Conservation (phyloP, 2,329 filamentous ascomycete species). For the Malbranchea cinnamomea region DNA sequence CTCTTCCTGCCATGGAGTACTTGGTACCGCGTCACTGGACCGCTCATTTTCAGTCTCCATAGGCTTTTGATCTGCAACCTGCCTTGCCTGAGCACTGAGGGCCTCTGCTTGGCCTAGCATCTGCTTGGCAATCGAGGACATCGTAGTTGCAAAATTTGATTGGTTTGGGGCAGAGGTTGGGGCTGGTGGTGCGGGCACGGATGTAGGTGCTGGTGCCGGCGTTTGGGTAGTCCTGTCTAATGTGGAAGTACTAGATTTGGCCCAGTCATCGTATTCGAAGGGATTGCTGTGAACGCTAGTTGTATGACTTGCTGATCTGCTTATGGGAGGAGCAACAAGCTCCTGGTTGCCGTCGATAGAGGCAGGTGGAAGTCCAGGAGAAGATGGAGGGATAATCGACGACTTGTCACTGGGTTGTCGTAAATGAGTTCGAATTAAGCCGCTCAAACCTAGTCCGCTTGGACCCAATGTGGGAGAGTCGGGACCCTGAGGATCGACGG, state of each 20-base stretch:
- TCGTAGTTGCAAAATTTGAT: constrained; percentile 6
- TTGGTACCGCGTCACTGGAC: constrained; percentile 2
- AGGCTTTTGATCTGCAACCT: constrained; percentile 7
- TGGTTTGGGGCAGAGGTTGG: constrained; percentile 5
- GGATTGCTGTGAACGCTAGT: constrained; percentile 38
- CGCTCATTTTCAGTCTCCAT: constrained; percentile 1
- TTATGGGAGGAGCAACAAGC: constrained; percentile 16
- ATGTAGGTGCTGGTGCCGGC: constrained; percentile 5
- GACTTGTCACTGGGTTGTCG: constrained; percentile 69
- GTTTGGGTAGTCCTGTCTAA: too few relatives aligned
- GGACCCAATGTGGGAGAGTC: constrained; percentile 72
- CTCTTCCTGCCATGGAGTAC: constrained; percentile 33
- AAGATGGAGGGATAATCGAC: constrained; percentile 51
- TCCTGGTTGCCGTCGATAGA: constrained; percentile 16
- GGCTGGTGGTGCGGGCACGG: constrained; percentile 3
- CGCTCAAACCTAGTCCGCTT: constrained; percentile 51
- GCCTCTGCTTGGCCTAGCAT: constrained; percentile 24
- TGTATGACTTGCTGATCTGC: constrained; percentile 30
- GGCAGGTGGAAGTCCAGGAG: constrained; percentile 21
- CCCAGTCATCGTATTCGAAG: constrained; percentile 39
- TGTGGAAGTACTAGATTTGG: constrained; percentile 17
- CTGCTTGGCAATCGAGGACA: constrained; percentile 23
- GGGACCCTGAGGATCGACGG: constrained; percentile 16
- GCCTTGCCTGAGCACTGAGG: constrained; percentile 14
- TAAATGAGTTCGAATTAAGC: constrained; percentile 71